These are phyloP conservation scores for Russula emetica DNA, from an alignment of 768 basidiomycete species.

Conservation along the genomic window DNA sequence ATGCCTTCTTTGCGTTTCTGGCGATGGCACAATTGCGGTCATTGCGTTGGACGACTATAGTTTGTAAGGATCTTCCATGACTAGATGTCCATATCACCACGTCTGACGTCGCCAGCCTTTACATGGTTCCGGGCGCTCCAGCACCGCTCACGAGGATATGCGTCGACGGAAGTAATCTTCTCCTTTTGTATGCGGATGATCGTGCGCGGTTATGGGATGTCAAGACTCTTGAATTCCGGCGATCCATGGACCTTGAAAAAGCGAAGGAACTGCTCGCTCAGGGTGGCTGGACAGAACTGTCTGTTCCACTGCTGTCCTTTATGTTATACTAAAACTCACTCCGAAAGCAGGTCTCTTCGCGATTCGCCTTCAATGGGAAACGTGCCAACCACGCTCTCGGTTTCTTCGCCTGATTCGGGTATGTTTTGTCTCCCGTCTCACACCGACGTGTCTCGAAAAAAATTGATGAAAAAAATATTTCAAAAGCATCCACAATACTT, in stretches of 20 bases:
- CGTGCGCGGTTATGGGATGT: constrained; percentile 86
- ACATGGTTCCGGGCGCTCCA: constrained; percentile 77
- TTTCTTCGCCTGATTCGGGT: constrained; percentile 30
- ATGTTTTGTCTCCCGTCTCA: not conserved
- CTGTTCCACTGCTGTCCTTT: constrained; percentile 21
- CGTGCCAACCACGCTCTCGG: constrained; percentile 3
- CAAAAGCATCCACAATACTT: constrained; percentile 33
- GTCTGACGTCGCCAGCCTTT: constrained; percentile 47
- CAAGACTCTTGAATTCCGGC: constrained; percentile 75
- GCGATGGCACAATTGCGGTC: constrained; percentile 81
- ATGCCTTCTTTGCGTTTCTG: constrained; percentile 66
- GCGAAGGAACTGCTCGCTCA: constrained; percentile 68
- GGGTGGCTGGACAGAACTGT: constrained; percentile 77
- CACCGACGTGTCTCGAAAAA: not conserved
- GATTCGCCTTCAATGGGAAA: constrained; percentile 1
- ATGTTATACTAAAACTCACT: not conserved
- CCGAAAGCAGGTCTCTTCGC: constrained; percentile 8
- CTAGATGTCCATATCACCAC: not conserved
- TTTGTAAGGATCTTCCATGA: constrained; percentile 52
- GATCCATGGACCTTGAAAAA: constrained; percentile 73
- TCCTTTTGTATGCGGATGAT: constrained; percentile 71
- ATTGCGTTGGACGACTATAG: constrained; percentile 70
- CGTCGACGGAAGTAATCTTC: constrained; percentile 60
- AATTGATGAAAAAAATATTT: not conserved
- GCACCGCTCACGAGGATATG: constrained; percentile 61